Percentiles rank a stretch among this genome's conserved stretches.
Conservation (phyloP, 2,329 filamentous ascomycete genomes). For the Aaosphaeria arxii region DNA sequence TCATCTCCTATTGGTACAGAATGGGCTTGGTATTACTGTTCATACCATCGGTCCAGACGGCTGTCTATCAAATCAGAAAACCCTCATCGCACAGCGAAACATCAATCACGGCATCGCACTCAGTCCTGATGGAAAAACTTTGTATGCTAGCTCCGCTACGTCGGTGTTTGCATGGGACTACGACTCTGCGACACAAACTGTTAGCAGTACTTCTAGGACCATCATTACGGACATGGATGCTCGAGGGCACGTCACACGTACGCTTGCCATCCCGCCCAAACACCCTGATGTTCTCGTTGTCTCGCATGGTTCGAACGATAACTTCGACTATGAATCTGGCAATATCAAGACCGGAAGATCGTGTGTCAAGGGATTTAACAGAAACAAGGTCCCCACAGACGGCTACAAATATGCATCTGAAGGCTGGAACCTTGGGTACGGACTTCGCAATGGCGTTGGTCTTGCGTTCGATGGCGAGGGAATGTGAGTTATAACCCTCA, state of each 20-base stretch:
- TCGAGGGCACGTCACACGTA: conserved; percentile 24
- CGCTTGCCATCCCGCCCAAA: conserved; percentile 19
- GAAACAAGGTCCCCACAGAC: conserved; percentile 29
- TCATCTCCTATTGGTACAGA: conserved; percentile 41
- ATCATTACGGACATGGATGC: conserved; percentile 25
- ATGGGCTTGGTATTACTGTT: conserved; percentile 36
- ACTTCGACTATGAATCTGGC: conserved; percentile 56
- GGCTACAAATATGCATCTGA: conserved; percentile 47
- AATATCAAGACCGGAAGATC: conserved; percentile 55
- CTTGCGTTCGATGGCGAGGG: conserved; percentile 59
- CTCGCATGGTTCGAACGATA: conserved; percentile 61
- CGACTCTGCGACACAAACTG: conserved; percentile 15
- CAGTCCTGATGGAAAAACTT: conserved; percentile 24
- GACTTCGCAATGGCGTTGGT: conserved; percentile 67
- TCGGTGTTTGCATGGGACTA: conserved; percentile 25
- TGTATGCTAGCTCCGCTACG: conserved; percentile 27
- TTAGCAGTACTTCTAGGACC: conserved; percentile 26
- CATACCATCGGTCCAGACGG: conserved; percentile 38
- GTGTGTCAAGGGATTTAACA: conserved; percentile 61
- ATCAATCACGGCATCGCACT: conserved; percentile 29
- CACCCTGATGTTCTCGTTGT: conserved; percentile 54
- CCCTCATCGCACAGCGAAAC: conserved; percentile 18
- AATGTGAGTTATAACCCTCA: conserved; percentile 9
- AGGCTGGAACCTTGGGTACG: conserved; percentile 58
- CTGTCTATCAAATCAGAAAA: conserved; percentile 18